Evolutionary conservation across 371 early-diverging fungal genomes (phyloP).

Genomic region (Entomophthora muscae): DNA sequence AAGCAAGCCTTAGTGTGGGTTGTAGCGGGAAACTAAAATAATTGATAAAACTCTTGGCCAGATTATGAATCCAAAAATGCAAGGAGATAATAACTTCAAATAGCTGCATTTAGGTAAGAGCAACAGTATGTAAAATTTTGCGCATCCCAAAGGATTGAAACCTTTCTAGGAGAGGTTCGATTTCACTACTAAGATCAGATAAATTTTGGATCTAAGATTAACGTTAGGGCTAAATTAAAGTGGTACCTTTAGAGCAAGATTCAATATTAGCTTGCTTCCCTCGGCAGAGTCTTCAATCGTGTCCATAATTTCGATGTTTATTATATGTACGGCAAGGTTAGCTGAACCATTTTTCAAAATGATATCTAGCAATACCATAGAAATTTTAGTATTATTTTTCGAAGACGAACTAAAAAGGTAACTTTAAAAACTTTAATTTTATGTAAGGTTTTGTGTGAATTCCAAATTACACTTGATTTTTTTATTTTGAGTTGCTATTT

Average conservation of each 20-base stretch:
- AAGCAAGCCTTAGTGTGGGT: neutral
- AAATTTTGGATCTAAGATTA: neutral
- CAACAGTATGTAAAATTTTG: neutral
- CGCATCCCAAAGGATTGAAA: neutral
- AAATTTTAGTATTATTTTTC: neutral
- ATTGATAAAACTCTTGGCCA: too few species aligned
- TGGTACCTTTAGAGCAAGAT: neutral
- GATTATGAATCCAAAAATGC: too few species aligned
- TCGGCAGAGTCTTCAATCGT: neutral
- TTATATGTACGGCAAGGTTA: neutral
- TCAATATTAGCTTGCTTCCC: neutral
- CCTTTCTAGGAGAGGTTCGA: neutral
- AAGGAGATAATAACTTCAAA: neutral
- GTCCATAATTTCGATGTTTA: neutral
- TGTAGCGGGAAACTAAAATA: too few species aligned
- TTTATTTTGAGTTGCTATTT: neutral
- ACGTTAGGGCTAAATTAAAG: neutral
- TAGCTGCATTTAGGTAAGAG: neutral
- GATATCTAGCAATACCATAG: neutral
- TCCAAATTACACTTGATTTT: neutral
- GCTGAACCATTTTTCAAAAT: neutral
- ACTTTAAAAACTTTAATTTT: neutral
- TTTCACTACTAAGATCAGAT: neutral
- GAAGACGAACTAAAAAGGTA: neutral
- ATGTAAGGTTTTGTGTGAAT: neutral